Base-by-base conservation (phyloP, 345 rosid genomes). In the Crucihimalaya himalaica region DNA sequence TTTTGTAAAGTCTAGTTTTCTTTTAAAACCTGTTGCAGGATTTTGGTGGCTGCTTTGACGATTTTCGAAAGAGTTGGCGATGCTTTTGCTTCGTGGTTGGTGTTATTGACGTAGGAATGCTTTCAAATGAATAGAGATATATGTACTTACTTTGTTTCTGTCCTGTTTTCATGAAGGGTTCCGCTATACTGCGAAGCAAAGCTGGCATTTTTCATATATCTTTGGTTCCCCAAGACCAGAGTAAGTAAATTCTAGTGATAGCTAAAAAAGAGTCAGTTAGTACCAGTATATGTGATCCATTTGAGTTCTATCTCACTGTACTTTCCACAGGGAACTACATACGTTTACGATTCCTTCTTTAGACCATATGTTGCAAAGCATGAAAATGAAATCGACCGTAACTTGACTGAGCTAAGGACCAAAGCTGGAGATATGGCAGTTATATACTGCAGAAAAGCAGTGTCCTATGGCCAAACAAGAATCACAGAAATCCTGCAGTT, bases 181-280 rank as follows among this genome's bases (percentile, higher is more conserved):
- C 96, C 95, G 2, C 70, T 91, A 83, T 89, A 91, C 67, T 73
- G 82, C 31, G 97, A 89, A 74, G 97, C 89, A 39, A 89, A 91
- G 70, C 74, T 93, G 81, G 95, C 93, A 35, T 82, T 89, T 51
- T 80, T 88, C 70, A 48, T 91, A 70, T 89, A 91, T 66, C 86
- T 94, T 40, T 88, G 97, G 96, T 84, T 84, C 66, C 89, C 88
- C 0, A 82, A 85, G 81, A 88, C 98, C 19, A 88, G 79, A 69
- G 96, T 91, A 82, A 40, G 86, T 51, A 28, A 53, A 55, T 58
- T 34, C 40, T 15, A 55, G 20, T 28, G 4, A 34, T 14, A 14
- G 10, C 5, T 53, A 57, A 42, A 10, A 23, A 48, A 47, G 55
- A 66, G 25, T 28, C 23, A 51, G 9, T 58, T 12, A 8, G 7